Conservation (phyloP, 2,329 filamentous ascomycete species). For the Ciborinia camelliae region DNA sequence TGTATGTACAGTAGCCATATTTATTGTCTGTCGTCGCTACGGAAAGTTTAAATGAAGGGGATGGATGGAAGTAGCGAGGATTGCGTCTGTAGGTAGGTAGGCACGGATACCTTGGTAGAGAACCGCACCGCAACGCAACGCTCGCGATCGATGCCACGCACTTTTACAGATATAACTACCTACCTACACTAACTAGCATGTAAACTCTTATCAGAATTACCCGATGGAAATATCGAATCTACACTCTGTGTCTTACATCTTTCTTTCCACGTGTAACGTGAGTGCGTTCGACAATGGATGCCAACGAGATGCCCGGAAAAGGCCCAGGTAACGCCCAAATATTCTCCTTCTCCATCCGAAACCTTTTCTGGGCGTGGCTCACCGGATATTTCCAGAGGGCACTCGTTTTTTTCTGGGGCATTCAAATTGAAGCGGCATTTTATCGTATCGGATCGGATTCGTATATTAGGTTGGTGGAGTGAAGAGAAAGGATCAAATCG, state of each 20-base stretch:
- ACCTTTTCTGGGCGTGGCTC: conserved; percentile 4
- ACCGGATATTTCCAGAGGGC: not conserved
- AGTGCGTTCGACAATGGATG: conserved; percentile 9
- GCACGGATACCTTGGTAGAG: too few relatives aligned
- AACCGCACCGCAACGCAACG: too few relatives aligned
- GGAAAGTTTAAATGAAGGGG: conserved; percentile 15
- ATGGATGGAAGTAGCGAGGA: not conserved
- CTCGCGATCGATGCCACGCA: not conserved
- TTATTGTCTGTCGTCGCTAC: conserved; percentile 13
- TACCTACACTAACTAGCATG: too few relatives aligned
- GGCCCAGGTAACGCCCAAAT: not conserved
- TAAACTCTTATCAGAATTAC: conserved; percentile 7
- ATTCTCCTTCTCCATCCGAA: conserved; percentile 6
- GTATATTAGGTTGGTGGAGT: not conserved
- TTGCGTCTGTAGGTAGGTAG: not conserved
- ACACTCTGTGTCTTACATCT: conserved; percentile 2
- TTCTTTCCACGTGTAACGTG: conserved; percentile 15
- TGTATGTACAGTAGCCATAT: too few relatives aligned
- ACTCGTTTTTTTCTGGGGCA: not conserved
- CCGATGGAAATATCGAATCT: not conserved
- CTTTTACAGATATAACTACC: not conserved
- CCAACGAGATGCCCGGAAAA: conserved; percentile 12
- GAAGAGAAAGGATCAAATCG: not conserved
- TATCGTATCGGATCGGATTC: too few relatives aligned
- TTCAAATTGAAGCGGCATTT: conserved; percentile 6